Evolutionary conservation across 2,329 filamentous ascomycete species (phyloP), one percentile per base, ranked within the genome.

Genomic region (Pyricularia grisea): DNA sequence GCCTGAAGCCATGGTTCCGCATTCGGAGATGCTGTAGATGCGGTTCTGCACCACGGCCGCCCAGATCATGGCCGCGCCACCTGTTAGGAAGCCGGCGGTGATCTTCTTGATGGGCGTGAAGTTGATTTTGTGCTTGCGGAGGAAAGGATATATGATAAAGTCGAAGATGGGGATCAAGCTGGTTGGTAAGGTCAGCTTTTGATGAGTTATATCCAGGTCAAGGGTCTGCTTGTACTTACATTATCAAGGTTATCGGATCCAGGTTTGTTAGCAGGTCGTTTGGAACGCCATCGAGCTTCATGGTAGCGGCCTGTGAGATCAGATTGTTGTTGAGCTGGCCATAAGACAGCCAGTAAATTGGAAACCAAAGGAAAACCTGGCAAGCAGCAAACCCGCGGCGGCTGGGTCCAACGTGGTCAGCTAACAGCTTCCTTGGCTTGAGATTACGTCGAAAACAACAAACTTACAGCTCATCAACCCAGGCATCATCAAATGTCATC

Each of bases 21-120:
- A 92, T 0, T 83, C 81, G 10, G 86, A 87, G 68, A 79, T 78
- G 75, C 85, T 76, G 82, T 93, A 93, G 75, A 90, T 88, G 76
- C 84, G 88, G 75, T 86, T 76, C 72, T 88, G 85, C 77, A 86
- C 83, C 42, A 88, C 83, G 61, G 84, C 81, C 0, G 85, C 82
- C 65, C 82, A 84, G 69, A 86, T 76, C 86, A 88, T 88, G 69
- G 90, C 86, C 25, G 88, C 75, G 2, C 87, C 81, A 23, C 86
- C 89, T 69, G 90, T 82, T 72, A 88, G 77, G 82, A 93, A 93
- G 67, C 91, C 92, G 7, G 82, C 77, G 1, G 89, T 84, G 79
- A 94, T 93, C 77, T 89, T 89, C 82, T 90, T 92, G 80, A 93
- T 90, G 61, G 90, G 92, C 0, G 85, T 90, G 81, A 93, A 92